Base-by-base conservation (phyloP, 202 grass and related monocot genomes). In the Panicum virgatum region DNA sequence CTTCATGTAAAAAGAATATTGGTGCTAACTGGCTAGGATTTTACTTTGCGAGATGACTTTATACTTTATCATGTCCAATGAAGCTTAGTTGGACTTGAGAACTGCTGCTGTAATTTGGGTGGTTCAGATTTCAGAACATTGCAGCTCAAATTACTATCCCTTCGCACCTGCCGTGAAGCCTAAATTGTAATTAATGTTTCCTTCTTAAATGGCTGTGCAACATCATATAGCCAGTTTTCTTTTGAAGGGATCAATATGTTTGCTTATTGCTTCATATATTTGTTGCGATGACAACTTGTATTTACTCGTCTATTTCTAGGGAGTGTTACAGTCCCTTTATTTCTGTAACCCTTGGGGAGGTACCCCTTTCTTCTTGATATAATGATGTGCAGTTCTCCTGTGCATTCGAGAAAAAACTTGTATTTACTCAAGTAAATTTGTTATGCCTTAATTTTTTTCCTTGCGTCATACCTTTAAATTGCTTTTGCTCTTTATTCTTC, bases 371-470 rank as follows among this genome's bases (percentile, higher is more conserved):
- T n/a, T n/a, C n/a, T n/a, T n/a, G n/a, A n/a, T n/a, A n/a, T n/a
- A n/a, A n/a, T n/a, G n/a, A n/a, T n/a, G n/a, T n/a, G n/a, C n/a
- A n/a, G n/a, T n/a, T n/a, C n/a, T n/a, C n/a, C n/a, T n/a, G n/a
- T n/a, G n/a, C n/a, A n/a, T n/a, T n/a, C n/a, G n/a, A n/a, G n/a
- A n/a, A n/a, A n/a, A n/a, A n/a, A n/a, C n/a, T n/a, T n/a, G n/a
- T n/a, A n/a, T 72, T 82, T 76, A 22, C 64, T 72, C 44, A 53
- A 75, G 16, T 50, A 12, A 39, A 30, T 68, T 48, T 81, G 9
- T 29, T 12, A 29, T 53, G 12, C n/a, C 15, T 48, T 15, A 48
- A 8, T 53, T 51, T 87, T 50, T 26, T 48, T 73, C 44, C 0
- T 39, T 65, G 1, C 43, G 65, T 13, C 42, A 69, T 46, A 66